phyloP scores from a whole-genome alignment of 2,329 filamentous ascomycete species.

The Mycosphaerella sp. region DNA sequence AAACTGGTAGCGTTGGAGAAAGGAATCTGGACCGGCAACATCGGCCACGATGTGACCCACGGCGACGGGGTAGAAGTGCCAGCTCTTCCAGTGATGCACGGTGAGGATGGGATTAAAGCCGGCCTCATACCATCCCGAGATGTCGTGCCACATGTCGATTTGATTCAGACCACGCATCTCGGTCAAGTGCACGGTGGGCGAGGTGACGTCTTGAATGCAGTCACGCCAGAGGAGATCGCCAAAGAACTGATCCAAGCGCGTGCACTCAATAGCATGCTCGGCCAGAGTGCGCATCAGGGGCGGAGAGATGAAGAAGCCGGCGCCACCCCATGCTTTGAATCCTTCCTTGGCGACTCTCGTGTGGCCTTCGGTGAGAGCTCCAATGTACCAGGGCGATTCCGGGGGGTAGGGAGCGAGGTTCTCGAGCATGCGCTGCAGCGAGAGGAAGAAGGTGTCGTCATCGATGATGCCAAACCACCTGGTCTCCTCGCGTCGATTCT shows the following conservation, averaged over 20 bases:
- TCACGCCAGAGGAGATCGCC: constrained; percentile 27
- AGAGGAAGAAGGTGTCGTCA: constrained; percentile 30
- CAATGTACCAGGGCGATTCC: constrained; percentile 23
- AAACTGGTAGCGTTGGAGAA: constrained; percentile 26
- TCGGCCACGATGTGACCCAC: constrained; percentile 23
- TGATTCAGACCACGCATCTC: constrained; percentile 26
- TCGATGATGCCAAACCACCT: constrained; percentile 28
- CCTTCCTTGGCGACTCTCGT: constrained; percentile 24
- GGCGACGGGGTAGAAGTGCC: constrained; percentile 24
- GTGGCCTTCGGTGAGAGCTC: constrained; percentile 26
- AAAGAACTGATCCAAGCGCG: constrained; percentile 20
- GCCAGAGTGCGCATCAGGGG: constrained; percentile 25
- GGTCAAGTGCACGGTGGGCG: constrained; percentile 25
- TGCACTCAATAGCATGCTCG: constrained; percentile 20
- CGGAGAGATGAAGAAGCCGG: constrained; percentile 27
- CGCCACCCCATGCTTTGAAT: constrained; percentile 29
- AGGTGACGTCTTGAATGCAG: constrained; percentile 25
- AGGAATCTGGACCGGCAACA: constrained; percentile 24
- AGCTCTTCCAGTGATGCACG: constrained; percentile 29
- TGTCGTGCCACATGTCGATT: constrained; percentile 26
- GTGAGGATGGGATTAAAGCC: constrained; percentile 23
- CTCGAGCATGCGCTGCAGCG: constrained; percentile 21
- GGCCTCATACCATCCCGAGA: constrained; percentile 28
- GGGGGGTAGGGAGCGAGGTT: constrained; percentile 21
- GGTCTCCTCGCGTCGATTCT: constrained; percentile 16